These are phyloP conservation scores for Neurospora sp. DNA, from an alignment of 495 filamentous ascomycete genomes.

Conservation along the genomic window DNA sequence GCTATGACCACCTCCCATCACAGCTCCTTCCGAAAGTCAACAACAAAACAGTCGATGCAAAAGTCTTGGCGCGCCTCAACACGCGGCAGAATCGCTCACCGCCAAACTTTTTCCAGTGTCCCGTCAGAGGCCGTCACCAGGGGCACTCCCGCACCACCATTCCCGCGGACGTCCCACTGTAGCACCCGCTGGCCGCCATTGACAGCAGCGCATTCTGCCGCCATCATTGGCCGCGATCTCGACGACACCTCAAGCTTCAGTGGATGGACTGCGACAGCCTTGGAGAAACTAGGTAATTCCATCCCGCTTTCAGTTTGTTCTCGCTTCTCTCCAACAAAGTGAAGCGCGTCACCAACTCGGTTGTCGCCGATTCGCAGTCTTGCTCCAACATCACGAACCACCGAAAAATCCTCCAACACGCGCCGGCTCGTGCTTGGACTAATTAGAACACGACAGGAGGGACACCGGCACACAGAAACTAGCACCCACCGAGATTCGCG, in stretches of 20 bases:
- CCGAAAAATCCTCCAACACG: neutral
- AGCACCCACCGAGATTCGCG: neutral
- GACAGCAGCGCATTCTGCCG: conserved; percentile 7
- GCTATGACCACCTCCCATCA: conserved; percentile 4
- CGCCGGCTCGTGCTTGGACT: neutral
- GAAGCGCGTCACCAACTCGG: neutral
- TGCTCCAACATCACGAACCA: neutral
- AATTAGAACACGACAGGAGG: neutral
- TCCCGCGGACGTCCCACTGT: neutral
- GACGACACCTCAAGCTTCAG: neutral
- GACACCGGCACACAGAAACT: neutral
- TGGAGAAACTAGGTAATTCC: neutral
- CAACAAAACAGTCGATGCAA: neutral
- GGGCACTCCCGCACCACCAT: neutral
- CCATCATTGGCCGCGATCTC: neutral
- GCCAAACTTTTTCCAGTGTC: conserved; percentile 18
- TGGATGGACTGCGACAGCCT: neutral
- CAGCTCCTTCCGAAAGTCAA: neutral
- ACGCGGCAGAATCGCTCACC: conserved; percentile 22
- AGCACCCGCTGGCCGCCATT: conserved; percentile 5
- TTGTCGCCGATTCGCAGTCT: neutral
- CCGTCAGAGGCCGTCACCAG: neutral
- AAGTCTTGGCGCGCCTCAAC: neutral
- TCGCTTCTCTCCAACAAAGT: neutral
- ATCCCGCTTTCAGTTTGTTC: neutral